phyloP scores from a whole-genome alignment of 352 stramenopile genomes.

The Phytophthora rubi region DNA sequence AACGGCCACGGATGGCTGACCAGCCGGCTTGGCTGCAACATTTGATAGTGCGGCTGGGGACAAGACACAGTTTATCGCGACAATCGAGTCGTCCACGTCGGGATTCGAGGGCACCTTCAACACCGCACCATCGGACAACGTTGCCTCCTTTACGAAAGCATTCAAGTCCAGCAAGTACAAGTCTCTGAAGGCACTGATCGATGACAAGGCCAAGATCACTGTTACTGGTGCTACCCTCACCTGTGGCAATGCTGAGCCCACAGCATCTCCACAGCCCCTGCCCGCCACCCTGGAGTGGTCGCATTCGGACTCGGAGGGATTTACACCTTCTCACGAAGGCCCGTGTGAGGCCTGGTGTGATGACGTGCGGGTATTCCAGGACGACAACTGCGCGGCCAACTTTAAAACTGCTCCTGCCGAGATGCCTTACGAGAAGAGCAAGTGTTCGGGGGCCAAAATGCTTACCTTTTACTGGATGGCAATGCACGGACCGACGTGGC shows the following conservation, averaged over 20 bases:
- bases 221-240: constrained; percentile 30
- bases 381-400: constrained; percentile 29
- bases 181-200: constrained; percentile 31
- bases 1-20: constrained; percentile 37
- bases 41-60: constrained; percentile 24
- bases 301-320: constrained; percentile 32
- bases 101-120: constrained; percentile 33
- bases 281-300: constrained; percentile 31
- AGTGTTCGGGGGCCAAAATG: constrained; percentile 32
- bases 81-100: constrained; percentile 30
- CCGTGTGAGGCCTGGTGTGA: constrained; percentile 56
- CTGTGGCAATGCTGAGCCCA: constrained; percentile 28
- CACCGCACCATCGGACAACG: constrained; percentile 22
- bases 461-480: constrained; percentile 52
- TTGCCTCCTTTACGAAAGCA: constrained; percentile 32
- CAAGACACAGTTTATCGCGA: constrained; percentile 36
- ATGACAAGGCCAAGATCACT: constrained; percentile 24
- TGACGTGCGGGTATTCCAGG: constrained; percentile 22
- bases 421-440: constrained; percentile 40
- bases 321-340: constrained; percentile 44
- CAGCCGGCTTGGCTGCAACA: constrained; percentile 13
- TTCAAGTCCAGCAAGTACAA: constrained; percentile 29
- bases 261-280: constrained; percentile 21
- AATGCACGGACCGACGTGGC: constrained; percentile 45
- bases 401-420: constrained; percentile 36